Base-by-base conservation (phyloP, 257 asterid genomes). In the Forsythia viridissima region DNA sequence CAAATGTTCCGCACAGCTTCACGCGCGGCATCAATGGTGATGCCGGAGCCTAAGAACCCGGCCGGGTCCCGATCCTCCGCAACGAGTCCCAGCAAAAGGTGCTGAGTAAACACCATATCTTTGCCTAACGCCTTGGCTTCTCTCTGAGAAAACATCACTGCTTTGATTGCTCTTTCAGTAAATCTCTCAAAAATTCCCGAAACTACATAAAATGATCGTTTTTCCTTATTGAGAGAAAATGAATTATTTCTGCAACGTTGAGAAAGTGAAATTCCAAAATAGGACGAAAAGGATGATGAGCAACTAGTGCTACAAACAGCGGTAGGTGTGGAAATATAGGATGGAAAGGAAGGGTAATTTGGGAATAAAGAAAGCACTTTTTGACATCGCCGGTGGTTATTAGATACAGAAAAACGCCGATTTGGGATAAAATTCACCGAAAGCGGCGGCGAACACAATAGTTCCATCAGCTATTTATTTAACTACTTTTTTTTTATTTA, bases 111-210 rank as follows among this genome's bases (percentile, higher is more conserved):
- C 81, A 95, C 99, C 90, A 84, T 86, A 44, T 92, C 94, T 46
- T 83, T 82, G 8, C 98, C 97, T 72, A 90, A 78, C 6, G 90
- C 90, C 84, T 87, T 92, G 6, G 99, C 98, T 79, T 95, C 99
- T 24, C 88, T 87, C 71, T 95, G 98, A 36, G 98, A 89, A 66
- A 89, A 90, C 92, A 95, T 87, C 73, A 93, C 99, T 11, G 97
- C 97, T 82, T 92, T 95, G 76, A 95, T 90, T 75, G 99, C 90
- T 78, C 98, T 85, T 83, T 95, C 99, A 1, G 99, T 95, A 74
- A 95, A 95, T 77, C 93, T 84, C 89, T 95, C 99, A 79, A 95
- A 95, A 52, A 90, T 86, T 20, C 98, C 99, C 6, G 89, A 79
- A 36, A 83, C 81, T 44, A 93, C 85, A 81, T 78, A 77, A 44